Evolutionary conservation across 805 yeast species (phyloP).

Genomic region (Kodamaea jinghongensis): DNA sequence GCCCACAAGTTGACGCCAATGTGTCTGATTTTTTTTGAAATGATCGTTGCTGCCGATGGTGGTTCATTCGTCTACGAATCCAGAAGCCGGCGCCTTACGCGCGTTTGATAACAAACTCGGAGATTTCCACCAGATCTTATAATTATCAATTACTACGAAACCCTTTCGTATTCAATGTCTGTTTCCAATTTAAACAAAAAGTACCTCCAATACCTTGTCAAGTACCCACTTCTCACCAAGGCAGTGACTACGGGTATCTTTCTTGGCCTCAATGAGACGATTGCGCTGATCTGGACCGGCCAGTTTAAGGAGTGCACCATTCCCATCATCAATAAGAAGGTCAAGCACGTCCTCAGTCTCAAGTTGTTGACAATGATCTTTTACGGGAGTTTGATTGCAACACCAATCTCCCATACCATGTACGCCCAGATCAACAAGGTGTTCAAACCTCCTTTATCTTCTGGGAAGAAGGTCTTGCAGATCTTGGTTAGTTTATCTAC

Average conservation of each 20-base stretch:
- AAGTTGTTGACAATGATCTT: conserved; percentile 54
- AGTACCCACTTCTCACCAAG: conserved; percentile 58
- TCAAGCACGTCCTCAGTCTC: conserved; percentile 41
- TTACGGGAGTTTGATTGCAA: conserved; percentile 51
- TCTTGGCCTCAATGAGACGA: conserved; percentile 55
- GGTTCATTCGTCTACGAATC: too few relatives aligned
- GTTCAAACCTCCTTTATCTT: conserved; percentile 39
- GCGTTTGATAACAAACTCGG: too few relatives aligned
- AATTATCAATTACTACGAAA: background rate
- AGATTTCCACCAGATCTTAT: too few relatives aligned
- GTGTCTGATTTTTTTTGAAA: too few relatives aligned
- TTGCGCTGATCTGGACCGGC: conserved; percentile 51
- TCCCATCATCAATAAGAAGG: conserved; percentile 13
- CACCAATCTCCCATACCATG: conserved; percentile 58
- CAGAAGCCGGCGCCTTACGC: too few relatives aligned
- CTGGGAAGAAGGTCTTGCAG: conserved; percentile 45
- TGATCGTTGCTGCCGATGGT: too few relatives aligned
- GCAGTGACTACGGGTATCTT: conserved; percentile 54
- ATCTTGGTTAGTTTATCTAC: conserved; percentile 51
- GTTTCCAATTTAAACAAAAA: conserved; percentile 19
- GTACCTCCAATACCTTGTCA: conserved; percentile 39
- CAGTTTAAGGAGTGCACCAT: conserved; percentile 33
- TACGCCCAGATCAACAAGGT: conserved; percentile 42
- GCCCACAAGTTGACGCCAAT: too few relatives aligned
- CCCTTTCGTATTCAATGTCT: conserved; percentile 5